phyloP scores from a whole-genome alignment of 768 basidiomycete genomes.

The Tubosaeta sp. region DNA sequence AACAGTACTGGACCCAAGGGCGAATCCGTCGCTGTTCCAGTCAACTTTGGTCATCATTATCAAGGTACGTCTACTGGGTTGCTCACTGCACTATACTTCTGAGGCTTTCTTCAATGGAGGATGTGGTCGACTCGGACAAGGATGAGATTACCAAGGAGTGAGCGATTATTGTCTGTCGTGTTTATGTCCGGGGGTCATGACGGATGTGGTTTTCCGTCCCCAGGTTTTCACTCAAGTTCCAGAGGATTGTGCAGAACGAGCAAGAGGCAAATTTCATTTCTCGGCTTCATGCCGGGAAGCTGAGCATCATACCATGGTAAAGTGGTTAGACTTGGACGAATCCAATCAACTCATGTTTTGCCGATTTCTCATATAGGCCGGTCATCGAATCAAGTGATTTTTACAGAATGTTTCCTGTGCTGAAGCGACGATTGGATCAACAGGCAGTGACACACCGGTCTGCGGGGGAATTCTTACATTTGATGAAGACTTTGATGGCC shows the following conservation, averaged over 20 bases:
- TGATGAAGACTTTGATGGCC: constrained; percentile 64
- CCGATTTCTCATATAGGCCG: constrained; percentile 27
- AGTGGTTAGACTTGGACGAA: not conserved
- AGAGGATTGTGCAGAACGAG: constrained; percentile 57
- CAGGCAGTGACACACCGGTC: constrained; percentile 43
- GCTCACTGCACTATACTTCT: not conserved
- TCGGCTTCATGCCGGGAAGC: constrained; percentile 49
- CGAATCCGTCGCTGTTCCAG: constrained; percentile 56
- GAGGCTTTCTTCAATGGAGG: constrained; percentile 33
- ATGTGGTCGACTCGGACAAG: constrained; percentile 60
- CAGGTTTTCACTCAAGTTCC: constrained; percentile 54
- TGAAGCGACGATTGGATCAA: constrained; percentile 46
- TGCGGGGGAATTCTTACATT: constrained; percentile 49
- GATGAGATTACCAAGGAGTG: constrained; percentile 56
- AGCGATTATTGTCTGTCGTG: constrained; percentile 3
- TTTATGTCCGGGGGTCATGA: not conserved
- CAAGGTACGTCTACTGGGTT: constrained; percentile 35
- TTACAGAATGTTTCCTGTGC: constrained; percentile 46
- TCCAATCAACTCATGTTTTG: not conserved
- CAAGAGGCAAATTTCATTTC: constrained; percentile 61
- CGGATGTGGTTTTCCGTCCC: constrained; percentile 23
- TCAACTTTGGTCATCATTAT: constrained; percentile 60
- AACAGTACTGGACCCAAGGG: constrained; percentile 51
- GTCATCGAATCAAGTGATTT: constrained; percentile 61
- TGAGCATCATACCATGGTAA: constrained; percentile 58